phyloP scores from a whole-genome alignment of 768 basidiomycete species.

The Termitomyces sp. region DNA sequence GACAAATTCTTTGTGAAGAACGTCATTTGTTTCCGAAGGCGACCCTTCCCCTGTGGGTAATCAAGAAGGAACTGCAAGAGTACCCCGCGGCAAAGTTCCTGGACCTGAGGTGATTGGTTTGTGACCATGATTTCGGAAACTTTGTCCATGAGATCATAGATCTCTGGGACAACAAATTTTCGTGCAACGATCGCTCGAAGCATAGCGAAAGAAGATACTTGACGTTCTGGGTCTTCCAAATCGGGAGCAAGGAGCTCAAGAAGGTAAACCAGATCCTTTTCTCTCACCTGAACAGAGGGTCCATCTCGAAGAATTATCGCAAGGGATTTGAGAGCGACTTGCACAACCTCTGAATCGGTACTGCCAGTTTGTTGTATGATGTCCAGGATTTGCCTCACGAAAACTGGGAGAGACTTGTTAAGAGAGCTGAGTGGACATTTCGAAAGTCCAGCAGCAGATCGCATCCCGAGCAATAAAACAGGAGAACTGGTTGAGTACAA shows the following conservation, averaged over 20 bases:
- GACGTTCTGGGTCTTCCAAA: conserved; percentile 82
- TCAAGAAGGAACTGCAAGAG: conserved; percentile 93
- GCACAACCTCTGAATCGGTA: conserved; percentile 86
- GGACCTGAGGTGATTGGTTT: conserved; percentile 84
- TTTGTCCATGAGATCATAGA: conserved; percentile 95
- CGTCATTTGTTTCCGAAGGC: conserved; percentile 81
- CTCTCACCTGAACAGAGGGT: conserved; percentile 73
- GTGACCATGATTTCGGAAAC: conserved; percentile 91
- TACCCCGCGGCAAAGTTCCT: conserved; percentile 85
- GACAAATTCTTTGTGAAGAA: conserved; percentile 91
- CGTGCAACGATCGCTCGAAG: conserved; percentile 87
- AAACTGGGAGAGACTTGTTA: conserved; percentile 71
- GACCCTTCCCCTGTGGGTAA: conserved; percentile 93
- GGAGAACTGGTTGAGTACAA: conserved; percentile 78
- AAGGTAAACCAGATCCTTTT: conserved; percentile 83
- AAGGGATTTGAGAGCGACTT: conserved; percentile 82
- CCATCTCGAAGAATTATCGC: conserved; percentile 89
- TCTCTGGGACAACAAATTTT: conserved; percentile 90
- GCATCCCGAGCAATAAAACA: conserved; percentile 72
- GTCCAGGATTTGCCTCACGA: conserved; percentile 77
- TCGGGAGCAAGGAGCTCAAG: conserved; percentile 85
- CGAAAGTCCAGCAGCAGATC: conserved; percentile 72
- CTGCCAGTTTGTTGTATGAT: conserved; percentile 79
- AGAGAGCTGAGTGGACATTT: conserved; percentile 80
- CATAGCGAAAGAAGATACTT: conserved; percentile 81